Percentiles rank a stretch among this genome's conserved stretches.
Conservation (phyloP, 176 grass and related monocot genomes). For the Oryza glumipatula region DNA sequence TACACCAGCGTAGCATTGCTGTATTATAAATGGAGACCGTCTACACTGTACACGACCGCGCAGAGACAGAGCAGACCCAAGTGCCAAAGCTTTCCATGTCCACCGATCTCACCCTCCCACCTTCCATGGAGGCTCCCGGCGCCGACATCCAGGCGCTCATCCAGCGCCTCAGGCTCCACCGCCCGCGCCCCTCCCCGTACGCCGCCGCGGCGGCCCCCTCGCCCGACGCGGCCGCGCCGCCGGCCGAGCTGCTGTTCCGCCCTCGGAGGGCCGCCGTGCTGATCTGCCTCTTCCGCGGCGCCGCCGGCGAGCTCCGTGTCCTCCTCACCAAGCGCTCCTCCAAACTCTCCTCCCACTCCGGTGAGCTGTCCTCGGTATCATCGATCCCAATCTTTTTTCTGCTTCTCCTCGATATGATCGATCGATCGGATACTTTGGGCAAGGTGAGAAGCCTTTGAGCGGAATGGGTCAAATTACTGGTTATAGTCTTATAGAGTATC, state of each 20-base stretch:
- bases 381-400: too few relatives aligned
- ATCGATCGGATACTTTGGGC: not conserved
- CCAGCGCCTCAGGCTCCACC: slow-evolving; percentile 53
- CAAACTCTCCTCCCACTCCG: slow-evolving; percentile 68
- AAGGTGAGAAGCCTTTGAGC: not conserved
- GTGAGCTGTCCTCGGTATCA: slow-evolving; percentile 22
- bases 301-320: slow-evolving; percentile 61
- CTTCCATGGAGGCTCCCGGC: slow-evolving; percentile 29
- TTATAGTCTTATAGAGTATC: too few relatives aligned
- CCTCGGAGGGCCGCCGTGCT: slow-evolving; percentile 65
- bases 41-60: too few relatives aligned
- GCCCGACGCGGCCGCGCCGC: not conserved
- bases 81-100: not conserved
- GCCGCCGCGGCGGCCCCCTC: slow-evolving; percentile 6
- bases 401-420: not conserved
- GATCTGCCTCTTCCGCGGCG: slow-evolving; percentile 63
- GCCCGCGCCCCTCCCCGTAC: slow-evolving; percentile 35
- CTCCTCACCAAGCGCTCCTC: slow-evolving; percentile 74
- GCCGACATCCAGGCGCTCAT: slow-evolving; percentile 44
- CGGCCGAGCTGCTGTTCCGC: slow-evolving; percentile 38
- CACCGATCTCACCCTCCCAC: not conserved
- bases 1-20: too few relatives aligned
- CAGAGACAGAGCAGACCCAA: not conserved
- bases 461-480: not conserved
- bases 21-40: too few relatives aligned